Evolutionary conservation across 2,329 filamentous ascomycete species (phyloP), one percentile per base, ranked within the genome.

Genomic region (Emmonsia crescens): DNA sequence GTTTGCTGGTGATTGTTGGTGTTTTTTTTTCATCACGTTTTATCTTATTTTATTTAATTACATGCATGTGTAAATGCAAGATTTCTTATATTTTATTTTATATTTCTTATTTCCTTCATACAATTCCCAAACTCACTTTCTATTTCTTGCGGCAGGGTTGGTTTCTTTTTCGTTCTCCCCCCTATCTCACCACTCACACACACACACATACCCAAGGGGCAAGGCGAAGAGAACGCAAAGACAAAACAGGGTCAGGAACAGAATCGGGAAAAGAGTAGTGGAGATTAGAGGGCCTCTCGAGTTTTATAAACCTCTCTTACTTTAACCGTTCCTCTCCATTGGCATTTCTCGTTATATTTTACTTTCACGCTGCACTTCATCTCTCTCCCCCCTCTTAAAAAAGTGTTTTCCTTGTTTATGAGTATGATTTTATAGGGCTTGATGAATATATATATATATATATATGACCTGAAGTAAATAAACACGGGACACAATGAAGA

Each of bases 1-100:
- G 61, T 59, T 57, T 60, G 57, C 49, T 16, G 33, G 8, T 60
- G 27, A 10, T 24, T 57, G 6, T 33, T 10, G 8, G 48, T n/a
- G 24, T 49, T 21, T 33, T 54, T 49, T 44, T 27, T 54, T 21
- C 33, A 19, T 24, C 8, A 49, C 19, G 21, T 19, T n/a, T 61
- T 57, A 14, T 51, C 21, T 57, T 48, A 46, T 38, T 46, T 56
- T 59, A 14, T 61, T 59, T 38, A 38, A 55, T 55, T 55, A 55
- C 52, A 38, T 10, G 33, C 48, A 12, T 36, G 33, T 40, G 33
- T 40, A 24, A 55, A 36, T 27, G 29, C 29, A 55, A 10, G 52
- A 4, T 16, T 52, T 33, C 19, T 36, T 52, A 19, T n/a, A 19
- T n/a, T 19, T 52, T 52, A 52, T 52, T 19, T 21, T 21, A 19